Evolutionary conservation across 225 moss, liverwort and hornwort species (phyloP).

Genomic region (Physcomitrium patens): DNA sequence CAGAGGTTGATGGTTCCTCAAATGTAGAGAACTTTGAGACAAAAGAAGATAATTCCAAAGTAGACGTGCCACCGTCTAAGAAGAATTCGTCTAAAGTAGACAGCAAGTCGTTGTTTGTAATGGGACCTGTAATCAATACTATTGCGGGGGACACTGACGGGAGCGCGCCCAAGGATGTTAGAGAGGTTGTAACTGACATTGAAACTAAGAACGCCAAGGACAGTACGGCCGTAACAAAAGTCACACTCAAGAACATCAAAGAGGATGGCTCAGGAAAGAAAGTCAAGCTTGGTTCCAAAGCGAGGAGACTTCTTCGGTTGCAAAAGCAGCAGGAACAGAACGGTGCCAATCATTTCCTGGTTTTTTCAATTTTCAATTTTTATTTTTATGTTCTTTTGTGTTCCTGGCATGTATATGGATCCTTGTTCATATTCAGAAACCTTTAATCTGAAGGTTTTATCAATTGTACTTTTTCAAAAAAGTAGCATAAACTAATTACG

Average conservation of each 20-base stretch:
- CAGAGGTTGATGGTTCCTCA: neutral
- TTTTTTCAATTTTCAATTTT: neutral
- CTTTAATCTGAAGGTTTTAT: neutral
- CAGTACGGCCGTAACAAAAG: slow-evolving; percentile 1
- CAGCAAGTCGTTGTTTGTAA: slow-evolving; percentile 13
- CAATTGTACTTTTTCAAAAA: neutral
- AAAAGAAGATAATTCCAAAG: neutral
- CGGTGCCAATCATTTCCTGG: slow-evolving; percentile 25
- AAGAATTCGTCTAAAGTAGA: slow-evolving; percentile 20
- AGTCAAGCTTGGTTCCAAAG: slow-evolving; percentile 57
- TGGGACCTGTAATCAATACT: slow-evolving; percentile 37
- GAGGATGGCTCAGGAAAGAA: slow-evolving; percentile 34
- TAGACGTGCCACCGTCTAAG: neutral
- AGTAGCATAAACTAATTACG: neutral
- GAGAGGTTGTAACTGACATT: slow-evolving; percentile 17
- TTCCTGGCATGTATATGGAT: no score
- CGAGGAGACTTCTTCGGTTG: slow-evolving; percentile 56
- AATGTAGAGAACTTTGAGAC: neutral
- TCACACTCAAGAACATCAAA: neutral
- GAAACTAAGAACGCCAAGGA: slow-evolving; percentile 17
- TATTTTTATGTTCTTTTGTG: neutral
- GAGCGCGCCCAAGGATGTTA: slow-evolving; percentile 23
- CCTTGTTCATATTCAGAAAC: no score
- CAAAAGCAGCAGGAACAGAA: slow-evolving; percentile 46
- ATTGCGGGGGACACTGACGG: slow-evolving; percentile 31